A percentile compares a stretch with the other conserved stretches of the same genome.
phyloP scores from a whole-genome alignment of 2,329 filamentous ascomycete genomes.

The Pseudogymnoascus sp. region DNA sequence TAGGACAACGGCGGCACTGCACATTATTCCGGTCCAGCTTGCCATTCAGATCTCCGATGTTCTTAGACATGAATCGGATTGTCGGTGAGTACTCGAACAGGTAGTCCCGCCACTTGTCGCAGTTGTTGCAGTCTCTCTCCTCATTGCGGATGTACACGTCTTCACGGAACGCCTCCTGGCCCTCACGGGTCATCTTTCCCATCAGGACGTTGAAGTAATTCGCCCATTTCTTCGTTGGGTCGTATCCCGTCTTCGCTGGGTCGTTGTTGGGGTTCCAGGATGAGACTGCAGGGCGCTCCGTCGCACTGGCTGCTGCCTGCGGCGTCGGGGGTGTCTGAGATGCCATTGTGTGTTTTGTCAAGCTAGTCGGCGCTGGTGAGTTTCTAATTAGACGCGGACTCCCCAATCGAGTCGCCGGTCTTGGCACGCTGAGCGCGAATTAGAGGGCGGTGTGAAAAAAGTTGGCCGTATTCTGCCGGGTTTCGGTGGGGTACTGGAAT shows the following conservation, averaged over 20 bases:
- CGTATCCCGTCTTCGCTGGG: slow-evolving; percentile 54
- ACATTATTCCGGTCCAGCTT: slow-evolving; percentile 67
- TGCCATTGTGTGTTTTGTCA: slow-evolving; percentile 13
- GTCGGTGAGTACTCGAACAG: slow-evolving; percentile 77
- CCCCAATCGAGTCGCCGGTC: neutral
- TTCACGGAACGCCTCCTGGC: slow-evolving; percentile 67
- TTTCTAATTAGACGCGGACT: slow-evolving; percentile 6
- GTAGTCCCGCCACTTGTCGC: slow-evolving; percentile 76
- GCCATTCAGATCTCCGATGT: slow-evolving; percentile 72
- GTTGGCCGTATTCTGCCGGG: slow-evolving; percentile 10
- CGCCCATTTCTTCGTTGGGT: slow-evolving; percentile 58
- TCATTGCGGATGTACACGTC: slow-evolving; percentile 69
- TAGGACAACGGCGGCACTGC: slow-evolving; percentile 69
- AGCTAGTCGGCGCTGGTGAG: slow-evolving; percentile 3
- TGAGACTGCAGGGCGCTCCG: slow-evolving; percentile 2
- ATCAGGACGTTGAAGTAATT: slow-evolving; percentile 81
- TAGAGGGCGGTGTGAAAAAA: slow-evolving; percentile 9
- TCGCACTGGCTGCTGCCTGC: neutral
- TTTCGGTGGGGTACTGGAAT: neutral
- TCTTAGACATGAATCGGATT: slow-evolving; percentile 77
- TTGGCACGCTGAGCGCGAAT: neutral
- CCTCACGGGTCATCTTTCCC: slow-evolving; percentile 60
- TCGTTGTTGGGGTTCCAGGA: slow-evolving; percentile 38
- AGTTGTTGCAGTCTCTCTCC: slow-evolving; percentile 67
- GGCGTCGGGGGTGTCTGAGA: neutral